phyloP scores from a whole-genome alignment of 768 basidiomycete species.

The Boletus rufocinnamomeus region DNA sequence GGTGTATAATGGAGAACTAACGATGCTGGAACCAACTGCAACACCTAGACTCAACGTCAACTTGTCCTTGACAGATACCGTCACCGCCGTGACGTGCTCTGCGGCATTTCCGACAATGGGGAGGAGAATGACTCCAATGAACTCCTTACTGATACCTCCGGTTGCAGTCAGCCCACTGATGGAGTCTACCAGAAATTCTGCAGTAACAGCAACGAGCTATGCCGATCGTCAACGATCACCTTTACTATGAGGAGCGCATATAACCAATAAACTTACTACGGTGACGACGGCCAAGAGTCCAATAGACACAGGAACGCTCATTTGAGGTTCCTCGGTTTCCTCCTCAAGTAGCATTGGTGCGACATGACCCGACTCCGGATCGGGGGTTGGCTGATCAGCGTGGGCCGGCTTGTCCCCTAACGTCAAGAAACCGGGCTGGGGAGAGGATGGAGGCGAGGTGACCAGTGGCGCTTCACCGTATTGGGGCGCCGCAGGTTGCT shows the following conservation, averaged over 20 bases:
- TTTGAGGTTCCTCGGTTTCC: constrained; percentile 45
- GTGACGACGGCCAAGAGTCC: constrained; percentile 59
- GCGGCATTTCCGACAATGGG: constrained; percentile 93
- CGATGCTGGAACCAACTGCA: constrained; percentile 85
- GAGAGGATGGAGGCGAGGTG: constrained; percentile 13
- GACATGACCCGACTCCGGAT: constrained; percentile 13
- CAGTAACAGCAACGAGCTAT: constrained; percentile 57
- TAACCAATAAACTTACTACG: constrained; percentile 45
- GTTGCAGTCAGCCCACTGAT: constrained; percentile 69
- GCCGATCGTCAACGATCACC: background rate
- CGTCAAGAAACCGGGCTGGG: background rate
- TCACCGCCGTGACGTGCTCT: constrained; percentile 91
- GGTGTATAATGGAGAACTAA: constrained; percentile 38
- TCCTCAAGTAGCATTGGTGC: constrained; percentile 13
- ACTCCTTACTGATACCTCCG: constrained; percentile 69
- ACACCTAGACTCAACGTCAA: constrained; percentile 85
- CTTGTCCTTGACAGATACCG: constrained; percentile 88
- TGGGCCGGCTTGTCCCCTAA: background rate
- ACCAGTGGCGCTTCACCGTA: constrained; percentile 10
- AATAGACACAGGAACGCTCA: constrained; percentile 58
- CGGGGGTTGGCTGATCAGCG: background rate
- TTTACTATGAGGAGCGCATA: background rate
- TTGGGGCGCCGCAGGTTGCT: constrained; percentile 2
- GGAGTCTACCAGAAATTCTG: constrained; percentile 74
- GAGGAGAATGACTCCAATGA: constrained; percentile 84